Percentiles rank a stretch among this genome's conserved stretches.
Evolutionary conservation across 306 rosid species (phyloP).

Genomic region (Cajanus cajan): DNA sequence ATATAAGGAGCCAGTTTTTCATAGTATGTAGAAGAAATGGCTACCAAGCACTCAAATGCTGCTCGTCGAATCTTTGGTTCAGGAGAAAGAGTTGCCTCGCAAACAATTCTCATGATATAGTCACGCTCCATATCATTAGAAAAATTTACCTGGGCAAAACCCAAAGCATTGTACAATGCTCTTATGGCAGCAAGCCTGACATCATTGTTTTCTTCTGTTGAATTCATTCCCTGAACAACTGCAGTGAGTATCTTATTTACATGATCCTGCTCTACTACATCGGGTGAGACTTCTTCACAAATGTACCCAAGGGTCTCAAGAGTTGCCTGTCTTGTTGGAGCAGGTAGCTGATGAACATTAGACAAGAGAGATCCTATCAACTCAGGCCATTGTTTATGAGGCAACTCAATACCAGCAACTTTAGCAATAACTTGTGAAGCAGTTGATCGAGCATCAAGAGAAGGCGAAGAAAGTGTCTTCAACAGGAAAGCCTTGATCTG

Average conservation of each 20-base stretch:
- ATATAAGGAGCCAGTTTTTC: slow-evolving; percentile 82
- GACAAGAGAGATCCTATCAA: slow-evolving; percentile 70
- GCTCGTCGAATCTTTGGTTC: slow-evolving; percentile 76
- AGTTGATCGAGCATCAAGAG: slow-evolving; percentile 82
- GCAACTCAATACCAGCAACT: slow-evolving; percentile 90
- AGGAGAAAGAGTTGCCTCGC: slow-evolving; percentile 85
- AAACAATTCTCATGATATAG: slow-evolving; percentile 85
- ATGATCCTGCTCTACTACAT: slow-evolving; percentile 67
- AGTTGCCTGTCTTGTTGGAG: slow-evolving; percentile 79
- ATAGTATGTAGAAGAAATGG: slow-evolving; percentile 86
- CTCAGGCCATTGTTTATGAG: slow-evolving; percentile 93
- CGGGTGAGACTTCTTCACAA: slow-evolving; percentile 88
- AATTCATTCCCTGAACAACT: slow-evolving; percentile 87
- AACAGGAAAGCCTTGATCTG: slow-evolving; percentile 75
- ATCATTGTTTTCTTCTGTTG: slow-evolving; percentile 67
- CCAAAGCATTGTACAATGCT: slow-evolving; percentile 77
- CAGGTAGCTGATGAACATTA: slow-evolving; percentile 71
- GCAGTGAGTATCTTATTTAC: slow-evolving; percentile 85
- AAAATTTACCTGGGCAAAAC: slow-evolving; percentile 93
- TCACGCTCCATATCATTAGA: slow-evolving; percentile 92
- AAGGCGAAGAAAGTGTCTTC: slow-evolving; percentile 69
- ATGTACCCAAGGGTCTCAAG: slow-evolving; percentile 95
- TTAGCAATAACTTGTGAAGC: slow-evolving; percentile 92
- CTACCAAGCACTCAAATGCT: slow-evolving; percentile 85
- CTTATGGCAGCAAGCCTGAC: slow-evolving; percentile 73